Evolutionary conservation across 1,284 basidiomycete genomes (phyloP).

Genomic region (Taiwanofungus camphoratus): DNA sequence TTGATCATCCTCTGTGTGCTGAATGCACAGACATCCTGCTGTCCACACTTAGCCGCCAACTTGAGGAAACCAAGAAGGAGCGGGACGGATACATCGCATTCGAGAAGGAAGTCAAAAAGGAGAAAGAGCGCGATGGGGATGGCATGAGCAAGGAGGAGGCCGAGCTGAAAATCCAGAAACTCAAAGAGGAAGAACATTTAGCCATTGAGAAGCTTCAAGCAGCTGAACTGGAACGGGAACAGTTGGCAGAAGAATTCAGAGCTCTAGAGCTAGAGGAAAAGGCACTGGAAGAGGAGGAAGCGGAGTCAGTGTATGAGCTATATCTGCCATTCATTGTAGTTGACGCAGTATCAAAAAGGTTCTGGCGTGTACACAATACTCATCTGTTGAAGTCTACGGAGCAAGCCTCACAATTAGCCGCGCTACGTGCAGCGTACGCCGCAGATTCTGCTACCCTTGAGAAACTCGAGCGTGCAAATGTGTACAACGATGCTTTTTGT

Average conservation of each 20-base stretch:
- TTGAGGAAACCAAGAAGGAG: slow-evolving; percentile 89
- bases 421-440: slow-evolving; percentile 70
- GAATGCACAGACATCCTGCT: slow-evolving; percentile 89
- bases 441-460: slow-evolving; percentile 73
- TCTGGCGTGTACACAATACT: slow-evolving; percentile 78
- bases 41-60: slow-evolving; percentile 69
- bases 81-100: slow-evolving; percentile 90
- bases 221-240: slow-evolving; percentile 69
- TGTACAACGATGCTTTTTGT: slow-evolving; percentile 98
- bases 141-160: slow-evolving; percentile 56
- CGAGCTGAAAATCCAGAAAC: slow-evolving; percentile 63
- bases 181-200: slow-evolving; percentile 69
- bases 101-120: slow-evolving; percentile 79
- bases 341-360: slow-evolving; percentile 44
- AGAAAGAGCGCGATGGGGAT: slow-evolving; percentile 62
- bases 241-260: slow-evolving; percentile 69
- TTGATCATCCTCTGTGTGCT: slow-evolving; percentile 93
- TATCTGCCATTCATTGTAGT: slow-evolving; percentile 8
- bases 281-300: slow-evolving; percentile 70
- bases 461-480: slow-evolving; percentile 89
- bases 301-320: slow-evolving; percentile 51
- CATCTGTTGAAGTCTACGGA: slow-evolving; percentile 61
- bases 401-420: slow-evolving; percentile 63
- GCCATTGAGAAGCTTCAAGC: slow-evolving; percentile 70
- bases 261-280: slow-evolving; percentile 73